Evolutionary conservation across 768 basidiomycete species (phyloP), one percentile per base, ranked within the genome.

Genomic region (Agrocybe praecox): DNA sequence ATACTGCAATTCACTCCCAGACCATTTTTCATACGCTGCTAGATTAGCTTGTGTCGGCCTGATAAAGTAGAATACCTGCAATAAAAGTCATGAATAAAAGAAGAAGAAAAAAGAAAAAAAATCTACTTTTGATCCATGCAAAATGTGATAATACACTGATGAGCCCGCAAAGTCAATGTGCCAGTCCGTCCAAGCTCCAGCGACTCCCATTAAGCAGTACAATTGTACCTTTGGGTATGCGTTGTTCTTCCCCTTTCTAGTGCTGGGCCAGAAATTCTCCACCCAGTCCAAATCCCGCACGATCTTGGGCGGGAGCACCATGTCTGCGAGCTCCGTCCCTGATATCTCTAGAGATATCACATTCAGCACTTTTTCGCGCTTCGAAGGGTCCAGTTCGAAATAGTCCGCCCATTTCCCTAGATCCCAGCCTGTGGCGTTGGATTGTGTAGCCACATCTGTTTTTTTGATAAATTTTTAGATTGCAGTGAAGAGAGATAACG

Each of bases 131-230:
- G 86, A 80, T 23, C 95, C 95, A 43, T 77, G 81, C 18, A 97
- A 79, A 57, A 99, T 88, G 64, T 98, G 95, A 67, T 98, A 98
- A 71, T 96, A 98, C n/a, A 96, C 96, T 1, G 92, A 96, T 2
- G 92, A 95, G 0, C 95, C 97, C 19, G 96, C 96, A 68, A 99
- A 98, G 74, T 99, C 97, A 57, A 98, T 79, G 66, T 99, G 96
- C 97, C 96, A 98, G 67, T 98, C 96, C 59, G 96, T 99, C 94
- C 96, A 98, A 26, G 94, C 92, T 21, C 86, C 83, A 8, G 85
- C 88, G 19, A 96, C 94, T 32, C 94, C 92, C 97, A 99, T 99
- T 55, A 99, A 76, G 66, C 96, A 98, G 69, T 99, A 99, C 49
- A 96, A 71, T 66, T 96, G 94, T 1, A 99, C 96, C 66, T 96